Conservation (phyloP, 1,284 basidiomycete genomes). For the Kwoniella shivajii region DNA sequence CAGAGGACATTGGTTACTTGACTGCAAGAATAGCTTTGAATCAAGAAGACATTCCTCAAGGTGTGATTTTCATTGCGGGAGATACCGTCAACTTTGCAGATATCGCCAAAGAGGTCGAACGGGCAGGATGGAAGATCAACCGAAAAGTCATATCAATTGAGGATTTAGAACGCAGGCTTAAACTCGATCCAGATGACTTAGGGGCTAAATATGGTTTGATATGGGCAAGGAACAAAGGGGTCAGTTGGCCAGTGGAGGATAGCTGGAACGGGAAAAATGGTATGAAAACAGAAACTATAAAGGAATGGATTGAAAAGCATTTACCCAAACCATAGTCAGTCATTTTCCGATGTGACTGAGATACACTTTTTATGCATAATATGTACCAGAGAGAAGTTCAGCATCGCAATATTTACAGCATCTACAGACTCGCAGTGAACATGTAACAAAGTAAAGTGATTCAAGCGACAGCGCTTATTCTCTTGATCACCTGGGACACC, state of each 20-base stretch:
- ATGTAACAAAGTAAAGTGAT: too few species aligned
- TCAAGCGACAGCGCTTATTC: too few species aligned
- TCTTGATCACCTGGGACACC: too few species aligned
- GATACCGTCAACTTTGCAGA: slow-evolving; percentile 40
- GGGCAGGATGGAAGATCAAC: slow-evolving; percentile 28
- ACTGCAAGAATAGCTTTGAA: slow-evolving; percentile 37
- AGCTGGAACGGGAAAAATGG: slow-evolving; percentile 20
- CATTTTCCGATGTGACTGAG: not conserved
- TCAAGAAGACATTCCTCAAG: slow-evolving; percentile 16
- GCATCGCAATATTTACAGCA: too few species aligned
- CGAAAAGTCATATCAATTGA: slow-evolving; percentile 24
- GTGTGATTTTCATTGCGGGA: slow-evolving; percentile 40
- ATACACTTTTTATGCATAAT: not conserved
- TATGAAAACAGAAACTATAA: slow-evolving; percentile 5
- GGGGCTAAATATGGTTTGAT: slow-evolving; percentile 18
- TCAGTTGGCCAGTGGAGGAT: slow-evolving; percentile 12
- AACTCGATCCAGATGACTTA: slow-evolving; percentile 12
- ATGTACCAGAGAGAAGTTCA: too few species aligned
- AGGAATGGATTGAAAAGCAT: slow-evolving; percentile 9
- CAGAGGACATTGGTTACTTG: slow-evolving; percentile 45
- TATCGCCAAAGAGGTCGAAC: slow-evolving; percentile 2
- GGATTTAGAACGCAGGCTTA: slow-evolving; percentile 4
- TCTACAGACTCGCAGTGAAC: too few species aligned
- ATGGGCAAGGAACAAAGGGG: slow-evolving; percentile 19
- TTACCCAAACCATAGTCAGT: not conserved